Percentiles rank a stretch among this genome's conserved stretches.
Conservation (phyloP, 768 basidiomycete species). For the Lentinula detonsa region DNA sequence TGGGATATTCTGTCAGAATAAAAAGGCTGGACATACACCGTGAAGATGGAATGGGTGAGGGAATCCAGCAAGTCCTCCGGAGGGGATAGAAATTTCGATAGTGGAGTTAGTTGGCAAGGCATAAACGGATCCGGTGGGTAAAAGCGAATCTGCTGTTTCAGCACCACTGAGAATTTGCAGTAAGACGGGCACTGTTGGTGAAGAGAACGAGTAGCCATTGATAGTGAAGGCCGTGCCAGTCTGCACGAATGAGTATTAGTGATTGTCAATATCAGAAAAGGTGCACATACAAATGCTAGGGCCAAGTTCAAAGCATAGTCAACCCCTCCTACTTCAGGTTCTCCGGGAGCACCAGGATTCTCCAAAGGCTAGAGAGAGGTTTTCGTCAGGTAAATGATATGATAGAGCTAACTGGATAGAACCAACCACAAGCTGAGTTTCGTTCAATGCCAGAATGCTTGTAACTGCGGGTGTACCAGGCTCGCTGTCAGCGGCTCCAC, state of each 20-base stretch:
- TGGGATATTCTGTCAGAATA: not conserved
- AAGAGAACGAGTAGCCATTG: constrained; percentile 23
- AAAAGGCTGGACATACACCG: not conserved
- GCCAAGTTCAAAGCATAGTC: constrained; percentile 19
- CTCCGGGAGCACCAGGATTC: constrained; percentile 22
- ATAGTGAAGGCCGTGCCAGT: constrained; percentile 16
- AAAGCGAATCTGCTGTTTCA: constrained; percentile 34
- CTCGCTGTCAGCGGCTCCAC: constrained; percentile 25
- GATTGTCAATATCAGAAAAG: not conserved
- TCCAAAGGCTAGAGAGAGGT: constrained; percentile 12
- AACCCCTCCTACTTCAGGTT: constrained; percentile 22
- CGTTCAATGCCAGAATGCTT: constrained; percentile 16
- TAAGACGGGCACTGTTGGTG: constrained; percentile 45
- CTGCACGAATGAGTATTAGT: not conserved
- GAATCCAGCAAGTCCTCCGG: constrained; percentile 25
- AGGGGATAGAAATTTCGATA: constrained; percentile 38
- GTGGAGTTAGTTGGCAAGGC: constrained; percentile 37
- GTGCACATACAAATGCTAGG: constrained; percentile 11
- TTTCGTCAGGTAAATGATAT: not conserved
- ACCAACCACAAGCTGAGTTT: constrained; percentile 16
- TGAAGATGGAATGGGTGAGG: constrained; percentile 5
- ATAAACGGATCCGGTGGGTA: constrained; percentile 44
- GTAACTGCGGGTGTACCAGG: constrained; percentile 15
- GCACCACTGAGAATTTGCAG: constrained; percentile 56
- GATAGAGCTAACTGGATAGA: not conserved